Evolutionary conservation across 495 filamentous ascomycete species (phyloP), one percentile per base, ranked within the genome.

Genomic region (Umbilicaria muhlenbergii): DNA sequence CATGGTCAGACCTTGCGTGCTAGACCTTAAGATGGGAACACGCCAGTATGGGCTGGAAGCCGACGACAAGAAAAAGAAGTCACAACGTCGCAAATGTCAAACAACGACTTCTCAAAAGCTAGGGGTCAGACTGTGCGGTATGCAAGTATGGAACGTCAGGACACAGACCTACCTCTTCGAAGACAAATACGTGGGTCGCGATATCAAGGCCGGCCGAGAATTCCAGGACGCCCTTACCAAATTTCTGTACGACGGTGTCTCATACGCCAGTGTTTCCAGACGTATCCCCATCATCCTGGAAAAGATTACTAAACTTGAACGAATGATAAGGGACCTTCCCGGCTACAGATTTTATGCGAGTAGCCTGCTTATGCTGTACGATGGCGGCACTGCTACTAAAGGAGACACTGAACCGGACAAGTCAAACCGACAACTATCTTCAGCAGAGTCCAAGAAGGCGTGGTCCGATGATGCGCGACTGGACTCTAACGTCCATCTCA

Each of bases 21-120:
- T 98, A 52, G 91, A 98, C 60, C 68, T 98, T 46, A 98, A 98
- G 60, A 98, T 98, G 91, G 91, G 91, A 11, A 98, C 91, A n/a
- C 78, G 91, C 3, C 91, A 98, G 58, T 95, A 95, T 60, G 91
- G 91, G 12, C 74, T 95, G n/a, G 88, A 95, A 47, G 91, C 91
- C 8, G 74, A 71, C 39, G 79, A 88, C 34, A 88, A 91, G 63
- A 98, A 98, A 58, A 83, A 86, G 45, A 78, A 83, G 43, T 95
- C 91, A 0, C 91, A 98, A 59, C 75, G 83, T 38, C 79, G 80
- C 41, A 98, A 98, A 59, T 94, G 89, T 57, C 82, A 84, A 47
- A 77, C 74, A 45, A 98, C 91, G 5, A 98, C 91, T 1, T 95
- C 91, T 3, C 79, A 80, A 46, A 77, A 88, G 62, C 71, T 96